Evolutionary conservation across 2,329 filamentous ascomycete genomes (phyloP).

Genomic region (Venturia aucupariae): DNA sequence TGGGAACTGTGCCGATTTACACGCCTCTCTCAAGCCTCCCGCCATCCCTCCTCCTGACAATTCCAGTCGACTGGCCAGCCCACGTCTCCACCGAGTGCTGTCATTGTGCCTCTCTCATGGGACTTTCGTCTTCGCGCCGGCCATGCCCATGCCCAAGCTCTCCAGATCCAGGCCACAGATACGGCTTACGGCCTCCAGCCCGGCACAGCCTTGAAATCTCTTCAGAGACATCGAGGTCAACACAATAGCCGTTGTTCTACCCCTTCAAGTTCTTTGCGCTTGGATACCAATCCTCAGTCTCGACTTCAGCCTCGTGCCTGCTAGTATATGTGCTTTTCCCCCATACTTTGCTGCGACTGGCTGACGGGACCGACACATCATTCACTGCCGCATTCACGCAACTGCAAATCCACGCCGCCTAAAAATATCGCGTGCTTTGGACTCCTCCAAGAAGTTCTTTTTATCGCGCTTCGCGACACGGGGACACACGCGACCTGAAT

Average conservation of each 20-base stretch:
- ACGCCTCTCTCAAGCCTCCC: too few relatives aligned
- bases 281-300: neutral
- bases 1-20: too few relatives aligned
- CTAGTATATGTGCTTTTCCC: neutral
- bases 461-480: neutral
- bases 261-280: neutral
- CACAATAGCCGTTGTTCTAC: neutral
- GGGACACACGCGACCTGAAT: neutral
- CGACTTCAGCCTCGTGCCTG: conserved; percentile 12
- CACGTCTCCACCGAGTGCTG: neutral
- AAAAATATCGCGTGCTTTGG: conserved; percentile 5
- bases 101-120: neutral
- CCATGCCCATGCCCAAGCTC: neutral
- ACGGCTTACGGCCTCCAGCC: neutral
- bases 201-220: neutral
- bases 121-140: neutral
- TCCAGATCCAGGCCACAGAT: neutral
- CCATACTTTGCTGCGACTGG: neutral
- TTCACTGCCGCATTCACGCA: conserved; percentile 8
- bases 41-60: too few relatives aligned
- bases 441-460: neutral
- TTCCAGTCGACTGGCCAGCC: too few relatives aligned
- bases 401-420: conserved; percentile 3
- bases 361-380: conserved; percentile 2
- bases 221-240: neutral